phyloP scores from a whole-genome alignment of 208 protist genomes.

The Leishmania lainsoni region DNA sequence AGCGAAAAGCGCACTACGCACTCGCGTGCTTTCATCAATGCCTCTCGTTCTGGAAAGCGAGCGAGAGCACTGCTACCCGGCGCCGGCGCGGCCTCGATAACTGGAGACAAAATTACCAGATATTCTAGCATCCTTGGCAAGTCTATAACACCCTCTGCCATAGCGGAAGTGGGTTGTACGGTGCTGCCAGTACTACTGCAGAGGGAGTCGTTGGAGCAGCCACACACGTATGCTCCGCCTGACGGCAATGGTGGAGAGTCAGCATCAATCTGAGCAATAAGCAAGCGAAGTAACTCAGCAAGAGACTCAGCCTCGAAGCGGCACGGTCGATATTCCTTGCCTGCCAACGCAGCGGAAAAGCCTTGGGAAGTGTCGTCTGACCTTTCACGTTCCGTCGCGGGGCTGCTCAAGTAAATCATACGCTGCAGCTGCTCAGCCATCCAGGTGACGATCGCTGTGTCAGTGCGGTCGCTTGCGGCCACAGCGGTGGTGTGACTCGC shows the following conservation, averaged over 20 bases:
- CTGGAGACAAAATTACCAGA: not conserved
- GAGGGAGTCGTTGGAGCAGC: not conserved
- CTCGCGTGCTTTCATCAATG: not conserved
- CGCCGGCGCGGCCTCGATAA: not conserved
- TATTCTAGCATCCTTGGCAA: not conserved
- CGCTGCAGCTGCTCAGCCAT: conserved; percentile 6
- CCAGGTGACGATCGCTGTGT: conserved; percentile 18
- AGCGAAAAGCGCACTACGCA: not conserved
- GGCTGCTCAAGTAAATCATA: not conserved
- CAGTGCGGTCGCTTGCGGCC: conserved; percentile 8
- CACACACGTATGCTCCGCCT: no score
- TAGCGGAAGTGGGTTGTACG: no score
- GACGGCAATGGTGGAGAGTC: not conserved
- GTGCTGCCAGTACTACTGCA: not conserved
- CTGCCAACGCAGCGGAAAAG: not conserved
- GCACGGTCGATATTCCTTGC: not conserved
- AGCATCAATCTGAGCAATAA: not conserved
- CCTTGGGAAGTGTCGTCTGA: not conserved
- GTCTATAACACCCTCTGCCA: not conserved
- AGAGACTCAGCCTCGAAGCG: conserved; percentile 5
- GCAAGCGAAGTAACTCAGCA: conserved; percentile 7
- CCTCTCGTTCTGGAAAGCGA: not conserved
- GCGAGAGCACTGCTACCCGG: not conserved
- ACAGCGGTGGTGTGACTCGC: not conserved
- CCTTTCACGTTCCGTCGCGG: not conserved